Evolutionary conservation across 371 early-diverging fungal genomes (phyloP).

Genomic region (Mucor sp.): DNA sequence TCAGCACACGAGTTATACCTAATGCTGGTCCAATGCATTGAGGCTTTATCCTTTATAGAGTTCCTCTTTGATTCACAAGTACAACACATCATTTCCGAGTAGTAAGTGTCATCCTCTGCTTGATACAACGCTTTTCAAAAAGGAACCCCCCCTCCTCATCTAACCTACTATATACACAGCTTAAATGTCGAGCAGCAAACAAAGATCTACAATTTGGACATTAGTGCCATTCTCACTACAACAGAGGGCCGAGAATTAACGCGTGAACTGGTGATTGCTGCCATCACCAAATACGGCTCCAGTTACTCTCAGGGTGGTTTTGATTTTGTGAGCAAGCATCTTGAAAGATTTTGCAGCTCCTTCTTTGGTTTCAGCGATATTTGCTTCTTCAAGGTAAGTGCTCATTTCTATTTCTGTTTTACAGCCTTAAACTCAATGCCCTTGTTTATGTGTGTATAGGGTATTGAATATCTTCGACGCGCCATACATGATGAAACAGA

Average conservation of each 20-base stretch:
- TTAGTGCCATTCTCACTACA: constrained; percentile 65
- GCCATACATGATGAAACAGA: constrained; percentile 49
- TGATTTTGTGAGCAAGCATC: constrained; percentile 51
- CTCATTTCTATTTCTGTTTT: no score
- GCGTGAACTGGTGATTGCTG: constrained; percentile 69
- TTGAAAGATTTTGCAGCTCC: constrained; percentile 69
- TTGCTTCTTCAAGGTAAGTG: constrained; percentile 68
- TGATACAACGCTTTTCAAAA: no score
- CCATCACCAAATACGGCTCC: constrained; percentile 67
- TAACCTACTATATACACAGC: not conserved
- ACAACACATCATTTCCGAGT: not conserved
- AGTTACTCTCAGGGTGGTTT: constrained; percentile 20
- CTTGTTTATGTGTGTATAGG: constrained; percentile 18
- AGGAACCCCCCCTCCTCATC: no score
- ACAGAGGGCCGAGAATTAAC: constrained; percentile 63
- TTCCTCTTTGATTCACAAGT: constrained; percentile 60
- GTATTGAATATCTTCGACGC: constrained; percentile 59
- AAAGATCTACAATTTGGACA: constrained; percentile 50
- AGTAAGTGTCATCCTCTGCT: no score
- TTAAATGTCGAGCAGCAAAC: constrained; percentile 40
- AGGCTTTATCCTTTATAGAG: constrained; percentile 75
- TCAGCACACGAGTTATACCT: constrained; percentile 70
- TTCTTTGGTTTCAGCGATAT: constrained; percentile 77
- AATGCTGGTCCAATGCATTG: constrained; percentile 66
- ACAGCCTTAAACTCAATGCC: no score